Evolutionary conservation across 345 rosid genomes (phyloP), one percentile per base, ranked within the genome.

Genomic region (Theobroma cacao): DNA sequence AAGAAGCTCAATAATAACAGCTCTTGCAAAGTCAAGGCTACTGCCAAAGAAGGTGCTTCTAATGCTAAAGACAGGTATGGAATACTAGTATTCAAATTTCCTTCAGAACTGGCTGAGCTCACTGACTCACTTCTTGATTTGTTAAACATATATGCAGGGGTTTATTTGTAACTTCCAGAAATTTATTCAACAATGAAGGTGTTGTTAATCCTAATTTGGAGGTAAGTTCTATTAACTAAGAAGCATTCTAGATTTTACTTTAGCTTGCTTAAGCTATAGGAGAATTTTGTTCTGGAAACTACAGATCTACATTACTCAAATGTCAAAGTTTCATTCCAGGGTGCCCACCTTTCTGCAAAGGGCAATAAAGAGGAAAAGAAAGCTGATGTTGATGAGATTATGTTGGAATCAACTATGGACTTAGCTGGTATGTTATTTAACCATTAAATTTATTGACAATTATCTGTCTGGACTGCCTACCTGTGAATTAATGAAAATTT

Each of bases 1-100:
- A 89, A 86, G 88, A 94, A 85, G 82, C 62, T 78, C 8, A 78
- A 74, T 20, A 71, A 61, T 79, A 77, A 76, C 33, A 80, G 81
- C 88, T 78, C 92, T 34, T 80, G 79, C 6, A 88, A 87, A 84
- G 81, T 85, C 36, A 86, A 90, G 75, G 66, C 65, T 81, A 41
- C 79, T 76, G 77, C 85, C 55, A 78, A 81, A 38, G 75, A 72
- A 4, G 77, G 55, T 6, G 45, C 31, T 77, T 76, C 82, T 62
- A 75, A 79, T 58, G 60, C 80, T 36, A 85, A 74, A 82, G 76
- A 87, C 34, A 87, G 91, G 93, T 92, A 84, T 38, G 17, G 70
- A 26, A 20, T 78, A 30, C 26, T 11, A 22, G 10, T 8, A 50
- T 22, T 31, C 47, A 9, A 68, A 17, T 36, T 38, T 75, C 47